Evolutionary conservation across 1,284 basidiomycete genomes (phyloP).

Genomic region (Coniferiporia weirii): DNA sequence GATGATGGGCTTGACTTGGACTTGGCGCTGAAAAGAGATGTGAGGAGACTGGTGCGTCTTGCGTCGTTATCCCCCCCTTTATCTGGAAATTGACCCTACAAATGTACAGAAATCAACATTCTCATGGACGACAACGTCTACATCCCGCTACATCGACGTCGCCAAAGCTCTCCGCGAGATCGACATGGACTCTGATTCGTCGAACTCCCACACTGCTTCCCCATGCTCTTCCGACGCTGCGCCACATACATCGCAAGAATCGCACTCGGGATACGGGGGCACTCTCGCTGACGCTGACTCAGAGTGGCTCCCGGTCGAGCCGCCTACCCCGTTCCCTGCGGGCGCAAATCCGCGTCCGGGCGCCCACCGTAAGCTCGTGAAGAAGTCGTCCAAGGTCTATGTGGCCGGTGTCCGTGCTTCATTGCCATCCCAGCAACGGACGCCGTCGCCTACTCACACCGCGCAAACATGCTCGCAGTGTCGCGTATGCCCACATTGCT

Average conservation of each 20-base stretch:
- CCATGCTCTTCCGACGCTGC: background rate
- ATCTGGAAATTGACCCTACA: background rate
- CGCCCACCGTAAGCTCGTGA: conserved; percentile 1
- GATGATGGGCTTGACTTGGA: conserved; percentile 3
- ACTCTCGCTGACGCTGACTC: conserved; percentile 5
- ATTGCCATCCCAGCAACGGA: too few species aligned
- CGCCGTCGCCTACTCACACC: too few species aligned
- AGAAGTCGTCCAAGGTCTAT: background rate
- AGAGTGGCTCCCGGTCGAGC: conserved; percentile 12
- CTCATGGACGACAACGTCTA: conserved; percentile 18
- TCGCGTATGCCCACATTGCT: background rate
- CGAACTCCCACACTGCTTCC: background rate
- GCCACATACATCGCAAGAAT: background rate
- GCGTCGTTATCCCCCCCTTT: background rate
- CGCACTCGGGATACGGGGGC: background rate
- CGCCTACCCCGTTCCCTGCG: background rate
- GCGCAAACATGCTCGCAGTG: background rate
- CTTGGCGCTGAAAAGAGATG: conserved; percentile 2
- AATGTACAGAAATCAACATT: conserved; percentile 16
- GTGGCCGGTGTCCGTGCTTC: too few species aligned
- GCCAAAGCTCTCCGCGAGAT: background rate
- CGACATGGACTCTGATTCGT: conserved; percentile 12
- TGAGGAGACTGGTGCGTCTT: conserved; percentile 10
- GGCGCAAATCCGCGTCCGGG: background rate
- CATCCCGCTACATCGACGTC: conserved; percentile 18